A percentile compares a stretch with the other conserved stretches of the same genome.
phyloP scores from a whole-genome alignment of 805 yeast species.

The Lipomyces lipofer region DNA sequence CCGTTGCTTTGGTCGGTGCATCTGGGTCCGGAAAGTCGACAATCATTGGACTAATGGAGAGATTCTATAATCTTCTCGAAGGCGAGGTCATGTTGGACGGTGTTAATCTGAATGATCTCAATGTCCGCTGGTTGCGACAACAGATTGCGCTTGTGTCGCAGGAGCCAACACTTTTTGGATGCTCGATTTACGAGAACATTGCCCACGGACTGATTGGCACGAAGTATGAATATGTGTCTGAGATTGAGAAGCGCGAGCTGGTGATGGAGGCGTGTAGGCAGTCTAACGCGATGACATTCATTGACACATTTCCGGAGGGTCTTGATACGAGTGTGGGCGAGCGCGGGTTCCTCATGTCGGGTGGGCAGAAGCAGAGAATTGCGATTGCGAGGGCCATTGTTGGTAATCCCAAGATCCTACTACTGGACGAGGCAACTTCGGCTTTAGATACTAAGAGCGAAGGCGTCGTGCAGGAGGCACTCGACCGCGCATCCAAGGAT shows the following conservation, averaged over 20 bases:
- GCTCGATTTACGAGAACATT: slow-evolving; percentile 74
- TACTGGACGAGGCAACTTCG: slow-evolving; percentile 66
- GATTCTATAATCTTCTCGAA: slow-evolving; percentile 55
- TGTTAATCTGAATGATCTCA: slow-evolving; percentile 48
- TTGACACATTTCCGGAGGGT: slow-evolving; percentile 53
- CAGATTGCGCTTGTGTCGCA: slow-evolving; percentile 62
- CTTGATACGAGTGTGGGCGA: slow-evolving; percentile 53
- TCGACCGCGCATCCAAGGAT: slow-evolving; percentile 37
- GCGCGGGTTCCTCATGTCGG: slow-evolving; percentile 60
- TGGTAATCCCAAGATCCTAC: slow-evolving; percentile 52
- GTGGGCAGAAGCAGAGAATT: slow-evolving; percentile 65
- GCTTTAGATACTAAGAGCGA: slow-evolving; percentile 63
- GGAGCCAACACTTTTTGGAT: slow-evolving; percentile 64
- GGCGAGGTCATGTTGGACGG: slow-evolving; percentile 54
- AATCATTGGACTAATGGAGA: slow-evolving; percentile 53
- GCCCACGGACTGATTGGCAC: slow-evolving; percentile 62
- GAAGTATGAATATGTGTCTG: slow-evolving; percentile 37
- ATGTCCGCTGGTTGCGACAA: slow-evolving; percentile 53
- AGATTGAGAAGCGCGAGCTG: slow-evolving; percentile 42
- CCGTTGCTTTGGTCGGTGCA: slow-evolving; percentile 91
- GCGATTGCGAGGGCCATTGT: slow-evolving; percentile 62
- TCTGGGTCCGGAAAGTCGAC: slow-evolving; percentile 52
- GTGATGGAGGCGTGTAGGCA: slow-evolving; percentile 47
- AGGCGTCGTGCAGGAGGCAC: slow-evolving; percentile 56
- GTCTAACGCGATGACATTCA: slow-evolving; percentile 54